phyloP scores from a whole-genome alignment of 805 yeast genomes.

The Starmerella floricola region DNA sequence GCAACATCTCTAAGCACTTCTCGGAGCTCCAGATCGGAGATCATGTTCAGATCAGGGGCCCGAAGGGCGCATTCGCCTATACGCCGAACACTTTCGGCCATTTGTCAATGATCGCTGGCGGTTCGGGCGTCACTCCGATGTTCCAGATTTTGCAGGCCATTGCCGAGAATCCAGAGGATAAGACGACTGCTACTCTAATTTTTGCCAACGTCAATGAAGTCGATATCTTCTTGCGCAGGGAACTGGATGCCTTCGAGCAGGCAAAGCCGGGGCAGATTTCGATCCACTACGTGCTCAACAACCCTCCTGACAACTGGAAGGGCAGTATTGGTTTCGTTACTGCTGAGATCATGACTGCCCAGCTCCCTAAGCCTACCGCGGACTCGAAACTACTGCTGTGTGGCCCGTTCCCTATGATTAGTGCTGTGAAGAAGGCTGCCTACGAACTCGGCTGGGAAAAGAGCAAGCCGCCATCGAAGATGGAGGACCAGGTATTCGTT shows the following conservation, averaged over 20 bases:
- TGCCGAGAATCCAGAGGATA: slow-evolving; percentile 61
- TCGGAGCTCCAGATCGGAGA: slow-evolving; percentile 70
- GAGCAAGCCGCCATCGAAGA: slow-evolving; percentile 78
- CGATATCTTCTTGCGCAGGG: slow-evolving; percentile 70
- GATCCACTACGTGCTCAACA: slow-evolving; percentile 64
- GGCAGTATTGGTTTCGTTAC: slow-evolving; percentile 76
- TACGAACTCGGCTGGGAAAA: slow-evolving; percentile 62
- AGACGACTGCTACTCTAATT: slow-evolving; percentile 58
- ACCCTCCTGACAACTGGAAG: slow-evolving; percentile 56
- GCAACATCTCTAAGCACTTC: slow-evolving; percentile 68
- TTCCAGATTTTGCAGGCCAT: slow-evolving; percentile 77
- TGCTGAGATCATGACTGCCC: slow-evolving; percentile 50
- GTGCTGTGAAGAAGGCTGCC: slow-evolving; percentile 72
- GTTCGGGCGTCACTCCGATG: slow-evolving; percentile 90
- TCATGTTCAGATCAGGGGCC: slow-evolving; percentile 53
- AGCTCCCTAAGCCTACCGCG: slow-evolving; percentile 48
- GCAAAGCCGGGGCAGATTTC: slow-evolving; percentile 35
- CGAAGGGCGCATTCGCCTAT: slow-evolving; percentile 80
- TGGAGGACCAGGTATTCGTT: slow-evolving; percentile 82
- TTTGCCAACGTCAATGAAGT: slow-evolving; percentile 72
- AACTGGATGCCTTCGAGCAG: slow-evolving; percentile 54
- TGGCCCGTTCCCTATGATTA: slow-evolving; percentile 90
- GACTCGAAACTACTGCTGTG: slow-evolving; percentile 68
- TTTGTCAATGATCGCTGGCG: slow-evolving; percentile 90
- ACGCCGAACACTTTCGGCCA: slow-evolving; percentile 61